These are phyloP conservation scores for Sporisorium exsertum DNA, from an alignment of 1,284 basidiomycete genomes.

Conservation along the genomic window DNA sequence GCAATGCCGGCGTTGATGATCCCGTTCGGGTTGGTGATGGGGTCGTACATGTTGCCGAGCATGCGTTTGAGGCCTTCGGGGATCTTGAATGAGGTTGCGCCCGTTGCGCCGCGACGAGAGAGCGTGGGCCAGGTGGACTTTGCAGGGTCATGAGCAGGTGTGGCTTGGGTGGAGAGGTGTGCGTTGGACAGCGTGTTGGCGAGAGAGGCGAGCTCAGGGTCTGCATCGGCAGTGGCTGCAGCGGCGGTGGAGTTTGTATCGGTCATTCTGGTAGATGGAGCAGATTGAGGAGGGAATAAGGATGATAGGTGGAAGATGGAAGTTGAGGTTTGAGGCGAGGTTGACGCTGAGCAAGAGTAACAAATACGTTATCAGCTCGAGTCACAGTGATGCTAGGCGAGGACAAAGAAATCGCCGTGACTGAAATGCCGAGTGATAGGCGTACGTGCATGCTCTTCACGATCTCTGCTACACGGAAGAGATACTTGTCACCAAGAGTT, in stretches of 20 bases:
- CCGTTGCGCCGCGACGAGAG: slow-evolving; percentile 35
- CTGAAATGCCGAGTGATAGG: too few species aligned
- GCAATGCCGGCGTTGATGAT: slow-evolving; percentile 60
- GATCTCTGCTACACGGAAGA: too few species aligned
- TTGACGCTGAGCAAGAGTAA: too few species aligned
- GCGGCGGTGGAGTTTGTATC: slow-evolving; percentile 1
- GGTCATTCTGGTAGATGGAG: neutral
- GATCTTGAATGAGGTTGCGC: slow-evolving; percentile 21
- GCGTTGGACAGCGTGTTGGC: slow-evolving; percentile 9
- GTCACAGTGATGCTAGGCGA: too few species aligned
- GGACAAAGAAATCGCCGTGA: too few species aligned
- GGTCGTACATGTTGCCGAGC: slow-evolving; percentile 47
- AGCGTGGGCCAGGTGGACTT: slow-evolving; percentile 24
- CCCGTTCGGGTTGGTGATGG: slow-evolving; percentile 49
- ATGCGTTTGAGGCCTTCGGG: slow-evolving; percentile 28
- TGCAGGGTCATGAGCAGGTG: slow-evolving; percentile 3
- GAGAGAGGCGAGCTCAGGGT: slow-evolving; percentile 17
- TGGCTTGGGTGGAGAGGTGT: slow-evolving; percentile 5
- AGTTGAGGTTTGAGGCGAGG: too few species aligned
- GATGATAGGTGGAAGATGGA: too few species aligned
- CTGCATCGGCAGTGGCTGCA: slow-evolving; percentile 9
- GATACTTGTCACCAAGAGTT: too few species aligned
- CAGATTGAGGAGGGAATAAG: too few species aligned
- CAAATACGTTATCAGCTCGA: too few species aligned
- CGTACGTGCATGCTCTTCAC: too few species aligned